Conservation (phyloP, 192 early-diverging fungal genomes). For the Gryganskiella cystojenkinii region DNA sequence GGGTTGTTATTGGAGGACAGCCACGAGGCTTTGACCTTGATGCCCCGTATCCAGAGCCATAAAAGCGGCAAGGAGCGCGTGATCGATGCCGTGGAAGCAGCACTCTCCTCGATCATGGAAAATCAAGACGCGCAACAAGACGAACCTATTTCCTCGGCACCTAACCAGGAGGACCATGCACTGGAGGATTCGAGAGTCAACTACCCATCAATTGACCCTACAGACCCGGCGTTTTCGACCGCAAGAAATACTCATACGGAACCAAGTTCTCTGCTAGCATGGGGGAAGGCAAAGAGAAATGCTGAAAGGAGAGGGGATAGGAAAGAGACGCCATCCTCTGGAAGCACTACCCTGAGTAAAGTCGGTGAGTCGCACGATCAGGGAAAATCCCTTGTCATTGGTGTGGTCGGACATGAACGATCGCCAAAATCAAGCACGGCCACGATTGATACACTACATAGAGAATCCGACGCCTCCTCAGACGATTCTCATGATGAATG, state of each 20-base stretch:
- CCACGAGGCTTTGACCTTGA: background rate
- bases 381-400: background rate
- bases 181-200: conserved; percentile 6
- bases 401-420: too few species aligned
- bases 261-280: conserved; percentile 22
- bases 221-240: conserved; percentile 36
- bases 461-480: too few species aligned
- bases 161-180: background rate
- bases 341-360: conserved; percentile 2
- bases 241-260: conserved; percentile 17
- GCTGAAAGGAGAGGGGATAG: conserved; percentile 13
- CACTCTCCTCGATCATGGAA: conserved; percentile 65
- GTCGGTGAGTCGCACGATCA: background rate
- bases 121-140: conserved; percentile 25
- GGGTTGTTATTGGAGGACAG: background rate
- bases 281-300: conserved; percentile 26
- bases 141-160: too few species aligned
- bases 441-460: too few species aligned
- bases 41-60: conserved; percentile 12
- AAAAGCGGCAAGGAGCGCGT: conserved; percentile 21
- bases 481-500: too few species aligned
- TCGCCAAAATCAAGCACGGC: too few species aligned
- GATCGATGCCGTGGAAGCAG: conserved; percentile 62
- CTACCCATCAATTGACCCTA: background rate
- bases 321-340: conserved; percentile 19